Conservation (phyloP, 371 early-diverging fungal species). For the Smittium mucronatum region DNA sequence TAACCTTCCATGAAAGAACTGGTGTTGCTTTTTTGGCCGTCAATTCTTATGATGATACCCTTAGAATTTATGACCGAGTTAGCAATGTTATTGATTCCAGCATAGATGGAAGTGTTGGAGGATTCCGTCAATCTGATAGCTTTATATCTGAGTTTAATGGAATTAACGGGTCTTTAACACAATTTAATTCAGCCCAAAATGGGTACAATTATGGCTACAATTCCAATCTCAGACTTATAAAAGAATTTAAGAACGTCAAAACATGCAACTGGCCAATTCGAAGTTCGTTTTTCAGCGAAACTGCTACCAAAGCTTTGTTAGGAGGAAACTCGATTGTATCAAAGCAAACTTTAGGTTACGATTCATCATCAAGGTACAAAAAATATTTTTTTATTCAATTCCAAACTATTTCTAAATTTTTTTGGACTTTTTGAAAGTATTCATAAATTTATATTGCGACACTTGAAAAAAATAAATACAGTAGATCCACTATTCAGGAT, state of each 20-base stretch:
- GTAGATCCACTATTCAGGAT: not conserved
- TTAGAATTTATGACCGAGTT: conserved; percentile 30
- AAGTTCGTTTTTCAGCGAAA: conserved; percentile 38
- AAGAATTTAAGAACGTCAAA: conserved; percentile 28
- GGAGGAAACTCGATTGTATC: conserved; percentile 7
- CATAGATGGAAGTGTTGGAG: not conserved
- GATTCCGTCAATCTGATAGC: not conserved
- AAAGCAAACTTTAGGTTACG: not conserved
- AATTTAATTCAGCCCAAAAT: not conserved
- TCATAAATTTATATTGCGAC: too few species aligned
- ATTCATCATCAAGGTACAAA: not conserved
- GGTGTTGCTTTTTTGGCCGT: conserved; percentile 31
- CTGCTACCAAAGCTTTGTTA: not conserved
- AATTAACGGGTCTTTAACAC: too few species aligned
- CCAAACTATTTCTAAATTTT: not conserved
- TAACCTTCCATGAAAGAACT: conserved; percentile 24
- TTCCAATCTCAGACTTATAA: conserved; percentile 29
- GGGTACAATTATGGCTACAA: not conserved
- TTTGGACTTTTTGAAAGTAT: too few species aligned
- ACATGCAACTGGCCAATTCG: conserved; percentile 54
- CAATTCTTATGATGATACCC: conserved; percentile 30
- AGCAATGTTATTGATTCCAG: conserved; percentile 20
- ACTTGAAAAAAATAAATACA: not conserved
- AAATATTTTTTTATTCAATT: not conserved
- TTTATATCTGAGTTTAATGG: too few species aligned